These are phyloP conservation scores for Trichosporon inkin DNA, from an alignment of 1,284 basidiomycete species.

Conservation along the genomic window DNA sequence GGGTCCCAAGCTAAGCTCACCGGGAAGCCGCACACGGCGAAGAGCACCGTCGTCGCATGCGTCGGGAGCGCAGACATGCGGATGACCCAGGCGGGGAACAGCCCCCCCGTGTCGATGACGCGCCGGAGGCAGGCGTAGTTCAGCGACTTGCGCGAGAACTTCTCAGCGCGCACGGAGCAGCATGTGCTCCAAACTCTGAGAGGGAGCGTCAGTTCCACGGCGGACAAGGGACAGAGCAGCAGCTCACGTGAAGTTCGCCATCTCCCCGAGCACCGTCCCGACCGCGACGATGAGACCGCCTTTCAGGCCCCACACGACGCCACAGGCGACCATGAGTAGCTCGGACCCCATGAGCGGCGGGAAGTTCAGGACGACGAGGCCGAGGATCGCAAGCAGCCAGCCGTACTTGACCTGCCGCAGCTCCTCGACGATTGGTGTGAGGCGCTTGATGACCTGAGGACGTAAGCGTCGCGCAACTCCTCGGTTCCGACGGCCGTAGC, in stretches of 20 bases:
- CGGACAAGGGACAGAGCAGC: neutral
- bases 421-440: constrained; percentile 29
- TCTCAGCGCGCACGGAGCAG: constrained; percentile 36
- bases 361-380: constrained; percentile 49
- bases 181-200: constrained; percentile 45
- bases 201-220: neutral
- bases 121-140: constrained; percentile 47
- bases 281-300: constrained; percentile 43
- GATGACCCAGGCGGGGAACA: constrained; percentile 42
- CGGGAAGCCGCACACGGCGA: constrained; percentile 39
- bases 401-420: constrained; percentile 28
- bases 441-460: constrained; percentile 28
- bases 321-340: constrained; percentile 41
- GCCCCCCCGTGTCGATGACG: constrained; percentile 44
- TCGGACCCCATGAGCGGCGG: constrained; percentile 48
- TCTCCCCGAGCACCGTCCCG: constrained; percentile 44
- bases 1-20: constrained; percentile 10
- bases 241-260: constrained; percentile 36
- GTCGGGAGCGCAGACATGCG: constrained; percentile 46
- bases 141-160: constrained; percentile 42
- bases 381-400: constrained; percentile 41
- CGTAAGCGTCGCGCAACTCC: neutral
- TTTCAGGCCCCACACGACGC: constrained; percentile 48
- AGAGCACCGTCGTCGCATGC: constrained; percentile 45
- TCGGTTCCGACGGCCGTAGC: no score